Evolutionary conservation across 2,329 filamentous ascomycete genomes (phyloP).

Genomic region (Pseudogymnoascus sp.): DNA sequence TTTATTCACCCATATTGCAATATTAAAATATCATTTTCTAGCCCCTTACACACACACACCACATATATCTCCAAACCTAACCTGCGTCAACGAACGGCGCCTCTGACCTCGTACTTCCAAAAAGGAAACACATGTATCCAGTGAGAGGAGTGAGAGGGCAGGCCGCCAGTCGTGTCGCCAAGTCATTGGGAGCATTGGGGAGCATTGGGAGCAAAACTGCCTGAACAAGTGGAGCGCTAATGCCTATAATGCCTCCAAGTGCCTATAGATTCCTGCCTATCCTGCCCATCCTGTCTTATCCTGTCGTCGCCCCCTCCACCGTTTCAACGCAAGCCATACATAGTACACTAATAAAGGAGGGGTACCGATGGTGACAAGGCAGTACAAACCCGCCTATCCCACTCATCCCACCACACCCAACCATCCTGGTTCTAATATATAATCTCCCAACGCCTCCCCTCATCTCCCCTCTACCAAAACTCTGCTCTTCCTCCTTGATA

Average conservation of each 20-base stretch:
- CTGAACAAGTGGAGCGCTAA: not conserved
- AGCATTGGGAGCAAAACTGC: not conserved
- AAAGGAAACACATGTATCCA: not conserved
- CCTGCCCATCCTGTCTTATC: not conserved
- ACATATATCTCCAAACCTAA: not conserved
- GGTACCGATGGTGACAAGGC: not conserved
- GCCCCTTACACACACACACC: not conserved
- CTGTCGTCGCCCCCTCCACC: not conserved
- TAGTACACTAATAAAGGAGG: not conserved
- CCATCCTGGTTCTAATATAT: not conserved
- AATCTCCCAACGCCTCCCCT: constrained; percentile 2
- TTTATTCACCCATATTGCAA: not conserved
- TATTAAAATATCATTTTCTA: not conserved
- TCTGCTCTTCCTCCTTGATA: constrained; percentile 4
- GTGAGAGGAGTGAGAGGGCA: not conserved
- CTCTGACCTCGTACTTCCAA: not conserved
- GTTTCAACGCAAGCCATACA: not conserved
- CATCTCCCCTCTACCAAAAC: not conserved
- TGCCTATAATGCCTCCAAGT: not conserved
- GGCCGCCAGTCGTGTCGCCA: not conserved
- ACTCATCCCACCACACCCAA: constrained; percentile 7
- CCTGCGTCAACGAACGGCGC: not conserved
- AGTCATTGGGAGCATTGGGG: not conserved
- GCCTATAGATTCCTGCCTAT: not conserved
- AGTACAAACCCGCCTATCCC: constrained; percentile 2